Base-by-base conservation (phyloP, 2,329 filamentous ascomycete genomes). In the Paecilomyces sp. region DNA sequence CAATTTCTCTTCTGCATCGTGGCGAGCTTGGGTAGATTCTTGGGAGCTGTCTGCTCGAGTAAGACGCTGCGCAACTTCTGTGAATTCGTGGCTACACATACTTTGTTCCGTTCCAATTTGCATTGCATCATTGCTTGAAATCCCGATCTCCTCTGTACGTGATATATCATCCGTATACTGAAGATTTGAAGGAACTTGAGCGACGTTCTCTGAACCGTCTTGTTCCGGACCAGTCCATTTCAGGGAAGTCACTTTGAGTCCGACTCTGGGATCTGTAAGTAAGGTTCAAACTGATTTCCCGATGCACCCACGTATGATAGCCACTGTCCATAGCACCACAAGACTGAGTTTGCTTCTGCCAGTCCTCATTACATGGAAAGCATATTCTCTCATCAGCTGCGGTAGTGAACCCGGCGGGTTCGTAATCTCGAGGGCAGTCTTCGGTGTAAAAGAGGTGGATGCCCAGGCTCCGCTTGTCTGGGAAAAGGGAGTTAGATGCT, bases 371-470 rank as follows among this genome's bases (percentile, higher is more conserved):
- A 28, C 66, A 61, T 0, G 77, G 74, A 61, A 77, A 79, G 31
- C 65, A 64, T 8, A 79, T 64, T 0, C 62, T 66, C 31, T 68
- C 64, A 31, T 71, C 65, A 5, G 62, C 65, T 18, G 65, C 65
- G 9, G 64, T 62, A 9, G 67, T 65, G 55, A 80, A 81, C 3
- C 77, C 78, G n/a, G 67, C 67, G 18, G 78, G 75, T 54, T 77
- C 70, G 62, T 79, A 79, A 2, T 70, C 66, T 30, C 63, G 56
- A 8, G 74, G 70, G 56, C 72, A 75, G 15, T 74, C 67, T n/a
- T 77, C 69, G 2, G 71, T 76, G 63, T 80, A 81, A 58, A 77
- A 74, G 2, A 82, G 67, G 56, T 77, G 73, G 63, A 82, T 73
- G 9, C 73, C 76, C 11, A 82, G 62, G 56, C 70, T 76, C 34